phyloP scores from a whole-genome alignment of 176 grass and related monocot genomes.

The Avena eriantha region DNA sequence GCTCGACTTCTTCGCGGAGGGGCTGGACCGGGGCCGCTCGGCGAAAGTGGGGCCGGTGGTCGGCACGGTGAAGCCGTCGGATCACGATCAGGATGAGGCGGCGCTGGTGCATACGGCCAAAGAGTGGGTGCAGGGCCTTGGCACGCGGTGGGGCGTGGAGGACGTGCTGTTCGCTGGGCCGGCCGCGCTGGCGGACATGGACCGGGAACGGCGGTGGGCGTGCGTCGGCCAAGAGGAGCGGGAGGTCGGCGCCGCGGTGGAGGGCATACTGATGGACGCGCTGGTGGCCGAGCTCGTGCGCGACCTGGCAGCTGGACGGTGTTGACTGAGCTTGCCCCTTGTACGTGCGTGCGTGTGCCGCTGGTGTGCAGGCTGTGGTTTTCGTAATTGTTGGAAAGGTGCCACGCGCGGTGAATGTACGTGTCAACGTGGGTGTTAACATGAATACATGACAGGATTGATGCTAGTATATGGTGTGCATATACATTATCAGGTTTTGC shows the following conservation, averaged over 20 bases:
- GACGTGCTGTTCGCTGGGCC: constrained; percentile 43
- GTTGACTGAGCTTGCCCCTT: not conserved
- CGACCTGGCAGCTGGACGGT: not conserved
- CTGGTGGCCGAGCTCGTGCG: constrained; percentile 42
- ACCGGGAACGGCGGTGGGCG: constrained; percentile 49
- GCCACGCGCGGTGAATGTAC: not conserved
- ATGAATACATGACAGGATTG: not conserved
- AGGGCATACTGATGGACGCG: not conserved
- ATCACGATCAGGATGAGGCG: not conserved
- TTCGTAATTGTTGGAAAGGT: not conserved
- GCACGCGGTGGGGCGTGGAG: constrained; percentile 47
- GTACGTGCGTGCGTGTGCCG: not conserved
- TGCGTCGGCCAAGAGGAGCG: constrained; percentile 33
- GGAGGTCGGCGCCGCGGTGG: constrained; percentile 30
- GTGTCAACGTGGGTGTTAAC: not conserved
- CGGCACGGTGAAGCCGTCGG: not conserved
- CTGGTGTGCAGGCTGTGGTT: not conserved
- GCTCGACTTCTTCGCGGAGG: constrained; percentile 75
- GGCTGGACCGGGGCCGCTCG: not conserved
- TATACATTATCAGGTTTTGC: no score
- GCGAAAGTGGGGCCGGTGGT: not conserved
- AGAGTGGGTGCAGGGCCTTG: constrained; percentile 53
- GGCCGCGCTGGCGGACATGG: constrained; percentile 66
- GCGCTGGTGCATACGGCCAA: constrained; percentile 33
- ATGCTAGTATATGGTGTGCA: not conserved